Conservation (phyloP, 75 land plant genomes). For the Sequoiadendron giganteum region DNA sequence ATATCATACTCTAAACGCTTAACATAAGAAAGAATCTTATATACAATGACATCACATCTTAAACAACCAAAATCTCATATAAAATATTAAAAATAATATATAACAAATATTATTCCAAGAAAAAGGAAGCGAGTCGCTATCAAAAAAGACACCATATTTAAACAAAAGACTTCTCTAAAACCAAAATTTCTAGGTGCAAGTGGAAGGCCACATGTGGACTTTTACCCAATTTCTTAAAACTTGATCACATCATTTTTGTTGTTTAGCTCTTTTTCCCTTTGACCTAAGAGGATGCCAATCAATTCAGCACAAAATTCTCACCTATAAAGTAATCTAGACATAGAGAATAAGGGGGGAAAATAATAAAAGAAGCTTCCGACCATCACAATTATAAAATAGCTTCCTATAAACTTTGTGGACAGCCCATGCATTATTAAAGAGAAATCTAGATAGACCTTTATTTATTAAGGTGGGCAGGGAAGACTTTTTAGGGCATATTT, state of each 20-base stretch:
- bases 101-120: too few species aligned
- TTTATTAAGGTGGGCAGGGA: background rate
- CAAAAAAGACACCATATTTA: background rate
- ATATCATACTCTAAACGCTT: too few species aligned
- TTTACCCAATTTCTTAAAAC: background rate
- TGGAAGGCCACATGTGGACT: background rate
- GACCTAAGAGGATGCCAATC: background rate
- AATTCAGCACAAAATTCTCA: background rate
- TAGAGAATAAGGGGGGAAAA: background rate
- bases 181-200: background rate
- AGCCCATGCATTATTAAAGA: too few species aligned
- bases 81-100: too few species aligned
- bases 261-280: conserved; percentile 4
- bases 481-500: background rate
- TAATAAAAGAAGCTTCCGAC: background rate
- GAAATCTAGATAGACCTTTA: too few species aligned
- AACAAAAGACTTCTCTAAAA: background rate
- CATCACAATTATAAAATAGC: background rate
- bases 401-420: too few species aligned
- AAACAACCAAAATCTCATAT: background rate
- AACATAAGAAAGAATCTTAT: too few species aligned
- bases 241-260: background rate
- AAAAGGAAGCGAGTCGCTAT: too few species aligned
- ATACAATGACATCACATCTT: background rate
- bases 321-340: background rate